Conservation (phyloP, 352 stramenopile species). For the Thalassiosira livingstoniorum region DNA sequence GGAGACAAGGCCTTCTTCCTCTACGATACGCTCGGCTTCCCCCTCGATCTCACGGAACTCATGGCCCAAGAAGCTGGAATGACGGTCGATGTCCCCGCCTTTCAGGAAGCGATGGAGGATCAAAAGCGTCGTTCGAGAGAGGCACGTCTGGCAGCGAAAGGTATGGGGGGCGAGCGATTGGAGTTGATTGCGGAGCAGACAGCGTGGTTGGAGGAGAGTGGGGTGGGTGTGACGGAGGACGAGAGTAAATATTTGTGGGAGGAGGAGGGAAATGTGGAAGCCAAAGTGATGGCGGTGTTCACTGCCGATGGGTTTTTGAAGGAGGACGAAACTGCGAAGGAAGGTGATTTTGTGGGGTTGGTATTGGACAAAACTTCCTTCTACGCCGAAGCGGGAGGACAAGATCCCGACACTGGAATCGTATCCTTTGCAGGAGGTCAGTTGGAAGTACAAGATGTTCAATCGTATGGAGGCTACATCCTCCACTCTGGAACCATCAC, state of each 20-base stretch:
- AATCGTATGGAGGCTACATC: constrained; percentile 95
- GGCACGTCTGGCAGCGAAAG: constrained; percentile 79
- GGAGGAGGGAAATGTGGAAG: constrained; percentile 83
- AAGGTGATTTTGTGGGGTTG: constrained; percentile 89
- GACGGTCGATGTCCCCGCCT: constrained; percentile 88
- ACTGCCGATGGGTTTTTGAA: constrained; percentile 71
- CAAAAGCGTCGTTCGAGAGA: constrained; percentile 85
- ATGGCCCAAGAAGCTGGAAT: constrained; percentile 94
- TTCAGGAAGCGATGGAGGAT: constrained; percentile 90
- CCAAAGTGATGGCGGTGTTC: constrained; percentile 93
- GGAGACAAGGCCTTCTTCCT: constrained; percentile 96
- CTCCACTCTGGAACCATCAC: constrained; percentile 91
- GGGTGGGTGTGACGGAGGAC: constrained; percentile 92
- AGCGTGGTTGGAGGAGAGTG: constrained; percentile 87
- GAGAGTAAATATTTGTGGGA: constrained; percentile 94
- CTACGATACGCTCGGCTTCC: constrained; percentile 99
- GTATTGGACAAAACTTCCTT: constrained; percentile 97
- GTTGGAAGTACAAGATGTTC: constrained; percentile 90
- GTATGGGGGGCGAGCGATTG: constrained; percentile 87
- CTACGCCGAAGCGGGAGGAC: constrained; percentile 97
- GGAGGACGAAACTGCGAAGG: constrained; percentile 35
- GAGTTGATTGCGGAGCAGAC: constrained; percentile 96
- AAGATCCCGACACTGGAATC: constrained; percentile 93
- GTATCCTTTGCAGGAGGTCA: constrained; percentile 78
- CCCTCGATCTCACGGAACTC: constrained; percentile 97